phyloP scores from a whole-genome alignment of 1,284 basidiomycete species.

The Boletus smithii region DNA sequence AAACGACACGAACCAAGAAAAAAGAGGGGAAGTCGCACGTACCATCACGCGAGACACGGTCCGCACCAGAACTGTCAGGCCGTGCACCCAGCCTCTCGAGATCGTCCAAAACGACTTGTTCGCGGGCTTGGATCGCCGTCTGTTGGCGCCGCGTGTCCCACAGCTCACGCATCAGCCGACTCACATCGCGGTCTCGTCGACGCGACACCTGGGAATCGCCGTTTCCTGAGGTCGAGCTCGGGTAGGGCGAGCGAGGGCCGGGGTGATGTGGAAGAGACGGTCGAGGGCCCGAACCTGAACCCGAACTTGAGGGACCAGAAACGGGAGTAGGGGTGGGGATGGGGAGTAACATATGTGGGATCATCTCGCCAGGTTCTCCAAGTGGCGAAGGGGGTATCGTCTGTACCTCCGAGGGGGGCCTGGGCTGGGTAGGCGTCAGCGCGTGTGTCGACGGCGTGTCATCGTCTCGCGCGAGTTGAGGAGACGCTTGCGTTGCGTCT shows the following conservation, averaged over 20 bases:
- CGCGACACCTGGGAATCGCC: not conserved
- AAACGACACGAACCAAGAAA: too few species aligned
- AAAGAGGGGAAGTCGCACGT: not conserved
- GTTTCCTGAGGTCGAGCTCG: too few species aligned
- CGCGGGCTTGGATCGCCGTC: slow-evolving; percentile 19
- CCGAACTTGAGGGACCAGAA: not conserved
- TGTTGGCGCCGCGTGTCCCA: slow-evolving; percentile 28
- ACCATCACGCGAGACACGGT: slow-evolving; percentile 12
- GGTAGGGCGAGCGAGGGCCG: too few species aligned
- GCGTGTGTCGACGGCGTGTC: not conserved
- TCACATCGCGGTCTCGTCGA: not conserved
- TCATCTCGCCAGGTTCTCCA: slow-evolving; percentile 13
- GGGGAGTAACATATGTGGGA: not conserved
- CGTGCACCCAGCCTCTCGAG: slow-evolving; percentile 19
- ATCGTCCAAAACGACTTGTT: slow-evolving; percentile 21
- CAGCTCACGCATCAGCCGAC: slow-evolving; percentile 19
- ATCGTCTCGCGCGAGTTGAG: slow-evolving; percentile 1
- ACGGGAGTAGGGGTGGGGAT: not conserved
- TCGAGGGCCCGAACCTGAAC: too few species aligned
- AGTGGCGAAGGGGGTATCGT: not conserved
- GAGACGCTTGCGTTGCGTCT: not conserved
- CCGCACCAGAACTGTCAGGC: not conserved
- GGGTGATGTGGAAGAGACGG: too few species aligned
- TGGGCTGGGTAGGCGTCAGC: not conserved
- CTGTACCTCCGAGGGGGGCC: not conserved